A percentile compares a stretch with the other conserved stretches of the same genome.
Conservation (phyloP, 805 yeast genomes). For the Vanderwaltozyma tropicalis region DNA sequence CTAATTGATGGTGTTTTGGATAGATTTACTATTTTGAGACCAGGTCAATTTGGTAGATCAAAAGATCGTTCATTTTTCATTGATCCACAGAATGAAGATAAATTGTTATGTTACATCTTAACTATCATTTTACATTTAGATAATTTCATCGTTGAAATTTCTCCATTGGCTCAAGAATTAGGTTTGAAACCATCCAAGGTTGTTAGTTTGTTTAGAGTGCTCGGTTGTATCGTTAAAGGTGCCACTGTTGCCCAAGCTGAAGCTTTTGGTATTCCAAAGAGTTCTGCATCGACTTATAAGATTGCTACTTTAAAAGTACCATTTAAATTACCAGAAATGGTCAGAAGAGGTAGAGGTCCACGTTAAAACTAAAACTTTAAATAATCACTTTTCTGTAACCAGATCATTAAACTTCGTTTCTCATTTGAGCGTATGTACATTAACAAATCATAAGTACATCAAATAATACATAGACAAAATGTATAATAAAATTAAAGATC, state of each 20-base stretch:
- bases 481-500: too few species aligned
- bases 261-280: constrained; percentile 55
- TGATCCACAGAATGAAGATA: constrained; percentile 85
- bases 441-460: too few species aligned
- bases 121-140: constrained; percentile 67
- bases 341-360: constrained; percentile 47
- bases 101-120: constrained; percentile 67
- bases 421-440: neutral
- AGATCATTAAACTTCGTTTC: neutral
- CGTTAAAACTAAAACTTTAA: constrained; percentile 6
- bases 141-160: constrained; percentile 60
- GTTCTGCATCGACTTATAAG: constrained; percentile 53
- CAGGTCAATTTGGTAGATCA: constrained; percentile 61
- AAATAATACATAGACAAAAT: too few species aligned
- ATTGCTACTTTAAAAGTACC: constrained; percentile 83
- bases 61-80: constrained; percentile 67
- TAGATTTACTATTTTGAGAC: constrained; percentile 57
- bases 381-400: neutral
- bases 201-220: constrained; percentile 56
- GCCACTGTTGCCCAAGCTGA: constrained; percentile 68
- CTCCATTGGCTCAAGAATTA: constrained; percentile 78
- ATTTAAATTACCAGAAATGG: constrained; percentile 75
- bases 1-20: constrained; percentile 62
- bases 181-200: constrained; percentile 69
- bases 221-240: constrained; percentile 72